Evolutionary conservation across 1,284 basidiomycete species (phyloP), one percentile per base, ranked within the genome.

Genomic region (Ustilago hordei): DNA sequence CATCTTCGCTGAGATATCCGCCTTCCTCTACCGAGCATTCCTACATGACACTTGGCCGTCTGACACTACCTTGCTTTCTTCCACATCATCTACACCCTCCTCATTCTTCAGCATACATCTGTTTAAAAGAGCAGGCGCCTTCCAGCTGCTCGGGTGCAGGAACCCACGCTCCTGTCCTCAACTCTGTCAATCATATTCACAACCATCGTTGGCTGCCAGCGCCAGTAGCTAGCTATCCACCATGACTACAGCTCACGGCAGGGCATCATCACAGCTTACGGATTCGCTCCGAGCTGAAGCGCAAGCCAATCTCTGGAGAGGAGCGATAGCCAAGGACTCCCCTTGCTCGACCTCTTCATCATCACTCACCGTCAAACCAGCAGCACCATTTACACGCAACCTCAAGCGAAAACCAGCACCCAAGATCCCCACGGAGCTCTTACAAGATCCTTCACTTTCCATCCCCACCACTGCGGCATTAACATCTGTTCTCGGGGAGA

Each of bases 351-450:
- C 38, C 36, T 48, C 53, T 8, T 47, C 58, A 2, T 53, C 61
- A 39, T 59, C 55, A 4, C 19, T 23, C 34, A 55, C n/a, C 8
- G 7, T n/a, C 58, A 66, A 34, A 38, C 17, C 63, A 31, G 55
- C 57, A 36, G 34, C 58, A 38, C 36, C 69, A 23, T 56, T 38
- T 0, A 28, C 45, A 4, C 69, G 64, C 5, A 55, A 19, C 17
- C 57, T 71, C 55, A 66, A 52, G 59, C 57, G 69, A 11, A 71
- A 71, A 31, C 69, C 69, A 1, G 60, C 58, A 2, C 69, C 69
- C 5, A 36, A 34, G 11, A 55, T 71, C 23, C 62, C 69, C 9
- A 17, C 59, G 28, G 69, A 71, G 19, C 69, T 66, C 13, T 48
- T 71, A 34, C 43, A 55, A 7, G 48, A 54, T 15, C 7, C 34